Percentiles rank a stretch among this genome's conserved stretches.
These are phyloP conservation scores for Aspergillus carlsbadensis DNA, from an alignment of 495 filamentous ascomycete genomes.

Conservation along the genomic window DNA sequence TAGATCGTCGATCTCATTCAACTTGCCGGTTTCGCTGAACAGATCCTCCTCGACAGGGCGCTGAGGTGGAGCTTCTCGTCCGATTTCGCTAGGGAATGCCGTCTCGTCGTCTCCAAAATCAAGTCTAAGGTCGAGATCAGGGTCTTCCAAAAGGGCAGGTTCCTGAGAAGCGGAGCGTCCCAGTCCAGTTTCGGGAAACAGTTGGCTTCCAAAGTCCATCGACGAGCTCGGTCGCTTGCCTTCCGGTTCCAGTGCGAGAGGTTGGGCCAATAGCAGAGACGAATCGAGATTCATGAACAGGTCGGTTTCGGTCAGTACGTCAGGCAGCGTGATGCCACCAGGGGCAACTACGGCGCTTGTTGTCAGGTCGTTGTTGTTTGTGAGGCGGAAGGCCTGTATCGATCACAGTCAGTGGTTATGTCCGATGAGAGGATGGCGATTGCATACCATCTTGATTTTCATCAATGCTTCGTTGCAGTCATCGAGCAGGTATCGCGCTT, in stretches of 20 bases:
- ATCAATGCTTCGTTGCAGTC: slow-evolving; percentile 96
- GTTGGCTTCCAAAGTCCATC: slow-evolving; percentile 63
- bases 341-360: slow-evolving; percentile 59
- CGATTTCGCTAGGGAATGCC: slow-evolving; percentile 67
- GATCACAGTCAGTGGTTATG: slow-evolving; percentile 26
- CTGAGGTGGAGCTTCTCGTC: slow-evolving; percentile 71
- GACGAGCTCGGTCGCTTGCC: slow-evolving; percentile 53
- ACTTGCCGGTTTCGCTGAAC: slow-evolving; percentile 61
- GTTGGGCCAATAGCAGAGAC: slow-evolving; percentile 69
- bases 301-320: slow-evolving; percentile 86
- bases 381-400: slow-evolving; percentile 70
- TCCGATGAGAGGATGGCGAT: background rate
- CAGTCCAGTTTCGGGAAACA: slow-evolving; percentile 61
- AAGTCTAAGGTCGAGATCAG: slow-evolving; percentile 33
- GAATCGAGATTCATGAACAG: slow-evolving; percentile 74
- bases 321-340: slow-evolving; percentile 75
- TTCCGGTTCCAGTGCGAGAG: slow-evolving; percentile 56
- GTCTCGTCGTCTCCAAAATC: slow-evolving; percentile 54
- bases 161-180: slow-evolving; percentile 51
- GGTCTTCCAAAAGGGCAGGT: slow-evolving; percentile 49
- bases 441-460: slow-evolving; percentile 94
- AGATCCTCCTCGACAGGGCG: slow-evolving; percentile 69
- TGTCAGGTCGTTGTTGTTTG: slow-evolving; percentile 78
- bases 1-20: slow-evolving; percentile 44
- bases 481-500: slow-evolving; percentile 91